Evolutionary conservation across 2,329 filamentous ascomycete genomes (phyloP), one percentile per base, ranked within the genome.

Genomic region (Falciphora oryzae): DNA sequence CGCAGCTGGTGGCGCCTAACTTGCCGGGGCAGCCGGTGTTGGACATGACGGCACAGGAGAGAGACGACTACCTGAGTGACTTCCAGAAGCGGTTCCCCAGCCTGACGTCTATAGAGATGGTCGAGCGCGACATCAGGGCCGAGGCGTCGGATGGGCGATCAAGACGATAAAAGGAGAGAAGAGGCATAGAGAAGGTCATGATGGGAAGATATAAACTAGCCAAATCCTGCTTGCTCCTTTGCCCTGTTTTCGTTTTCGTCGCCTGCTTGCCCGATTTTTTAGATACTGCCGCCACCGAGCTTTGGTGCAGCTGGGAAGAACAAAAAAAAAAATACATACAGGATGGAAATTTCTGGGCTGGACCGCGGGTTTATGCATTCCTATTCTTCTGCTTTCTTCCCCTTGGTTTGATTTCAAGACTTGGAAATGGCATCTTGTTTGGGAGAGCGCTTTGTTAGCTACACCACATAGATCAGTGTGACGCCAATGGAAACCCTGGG

Each of bases 81-180:
- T 97, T 98, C 74, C 89, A 88, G 66, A 93, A 93, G 76, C 83
- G 92, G 65, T 97, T 93, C 76, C 94, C 94, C 0, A 96, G 90
- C 73, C 78, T 98, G 65, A 89, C 88, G 65, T 85, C 92, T 13
- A 85, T 97, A 69, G 93, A 97, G 78, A 91, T 94, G 87, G 89
- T 92, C n/a, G 91, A 95, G 77, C 85, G 88, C 66, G 89, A 85
- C 63, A 73, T 84, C 65, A 77, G 74, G 13, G 78, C 74, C 22
- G 78, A 77, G 68, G 73, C 70, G 14, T 72, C 69, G 11, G 69
- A 64, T 31, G 63, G 57, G 25, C 62, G 60, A 27, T 60, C 32
- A 35, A 22, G 57, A 27, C 25, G 22, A 13, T 61, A 27, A 38
- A 27, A 61, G 29, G 32, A 61, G 14, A 27, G 32, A 25, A 18